A percentile compares a stretch with the other conserved stretches of the same genome.
These are phyloP conservation scores for Termitomyces sp. DNA, from an alignment of 768 basidiomycete genomes.

Conservation along the genomic window DNA sequence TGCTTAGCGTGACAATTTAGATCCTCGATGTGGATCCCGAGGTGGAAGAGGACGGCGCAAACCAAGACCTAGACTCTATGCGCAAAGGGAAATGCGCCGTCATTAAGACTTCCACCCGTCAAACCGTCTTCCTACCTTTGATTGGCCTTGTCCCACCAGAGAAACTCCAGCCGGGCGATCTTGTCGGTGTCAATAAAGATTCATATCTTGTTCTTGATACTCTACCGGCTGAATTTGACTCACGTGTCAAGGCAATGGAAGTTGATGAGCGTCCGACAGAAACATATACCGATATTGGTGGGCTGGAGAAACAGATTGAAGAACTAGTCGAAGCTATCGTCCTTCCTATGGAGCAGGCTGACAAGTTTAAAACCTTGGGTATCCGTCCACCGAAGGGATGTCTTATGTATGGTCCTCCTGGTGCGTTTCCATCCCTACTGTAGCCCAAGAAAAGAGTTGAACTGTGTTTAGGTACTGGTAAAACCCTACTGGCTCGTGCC, in stretches of 20 bases:
- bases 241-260: slow-evolving; percentile 99
- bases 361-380: slow-evolving; percentile 97
- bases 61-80: slow-evolving; percentile 91
- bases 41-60: slow-evolving; percentile 91
- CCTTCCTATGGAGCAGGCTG: slow-evolving; percentile 96
- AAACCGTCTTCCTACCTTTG: slow-evolving; percentile 97
- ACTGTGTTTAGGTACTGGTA: slow-evolving; percentile 67
- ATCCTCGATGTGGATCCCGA: slow-evolving; percentile 94
- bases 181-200: slow-evolving; percentile 99
- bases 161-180: slow-evolving; percentile 82
- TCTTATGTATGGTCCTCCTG: slow-evolving; percentile 98
- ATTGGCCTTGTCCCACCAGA: slow-evolving; percentile 96
- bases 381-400: slow-evolving; percentile 98
- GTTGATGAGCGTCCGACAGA: slow-evolving; percentile 98
- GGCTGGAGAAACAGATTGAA: slow-evolving; percentile 98
- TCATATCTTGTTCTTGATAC: slow-evolving; percentile 96
- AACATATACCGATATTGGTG: slow-evolving; percentile 96
- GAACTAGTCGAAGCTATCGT: slow-evolving; percentile 98
- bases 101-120: slow-evolving; percentile 97
- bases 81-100: slow-evolving; percentile 98
- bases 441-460: not conserved
- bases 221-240: slow-evolving; percentile 95
- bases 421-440: slow-evolving; percentile 33
- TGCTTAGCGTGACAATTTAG: slow-evolving; percentile 32
- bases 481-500: slow-evolving; percentile 94